These are phyloP conservation scores for Corniculantispora saksenae DNA, from an alignment of 2,329 filamentous ascomycete genomes.

Conservation along the genomic window DNA sequence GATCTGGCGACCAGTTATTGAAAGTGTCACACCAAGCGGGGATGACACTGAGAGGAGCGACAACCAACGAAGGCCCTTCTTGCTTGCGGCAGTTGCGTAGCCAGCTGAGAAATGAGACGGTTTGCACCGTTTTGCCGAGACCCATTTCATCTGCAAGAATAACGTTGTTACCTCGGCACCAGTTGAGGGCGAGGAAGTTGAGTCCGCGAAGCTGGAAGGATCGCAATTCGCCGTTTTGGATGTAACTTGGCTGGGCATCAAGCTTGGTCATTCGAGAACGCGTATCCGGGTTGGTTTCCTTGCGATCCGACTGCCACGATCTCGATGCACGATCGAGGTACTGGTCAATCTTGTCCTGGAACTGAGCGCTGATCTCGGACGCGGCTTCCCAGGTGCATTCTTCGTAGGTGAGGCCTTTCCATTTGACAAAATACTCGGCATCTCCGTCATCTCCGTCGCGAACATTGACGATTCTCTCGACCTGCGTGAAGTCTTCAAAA, in stretches of 20 bases:
- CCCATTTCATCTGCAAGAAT: slow-evolving; percentile 99
- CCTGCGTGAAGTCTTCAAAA: slow-evolving; percentile 84
- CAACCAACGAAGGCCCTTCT: slow-evolving; percentile 92
- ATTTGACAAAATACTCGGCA: slow-evolving; percentile 92
- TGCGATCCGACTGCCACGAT: slow-evolving; percentile 76
- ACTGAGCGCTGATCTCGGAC: slow-evolving; percentile 71
- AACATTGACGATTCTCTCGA: slow-evolving; percentile 87
- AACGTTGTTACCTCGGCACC: slow-evolving; percentile 91
- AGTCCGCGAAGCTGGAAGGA: slow-evolving; percentile 92
- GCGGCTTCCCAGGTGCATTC: slow-evolving; percentile 91
- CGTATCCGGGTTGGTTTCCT: slow-evolving; percentile 73
- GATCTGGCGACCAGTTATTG: slow-evolving; percentile 90
- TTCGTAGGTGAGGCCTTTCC: slow-evolving; percentile 92
- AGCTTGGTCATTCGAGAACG: slow-evolving; percentile 73
- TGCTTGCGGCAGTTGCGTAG: slow-evolving; percentile 85
- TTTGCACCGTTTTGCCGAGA: slow-evolving; percentile 96
- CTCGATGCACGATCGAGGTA: slow-evolving; percentile 82
- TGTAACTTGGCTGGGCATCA: slow-evolving; percentile 80
- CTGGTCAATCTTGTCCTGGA: slow-evolving; percentile 88
- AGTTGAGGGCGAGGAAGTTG: slow-evolving; percentile 95
- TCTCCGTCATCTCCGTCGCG: slow-evolving; percentile 79
- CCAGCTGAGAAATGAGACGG: slow-evolving; percentile 96
- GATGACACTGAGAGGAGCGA: slow-evolving; percentile 96
- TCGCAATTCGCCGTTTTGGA: slow-evolving; percentile 80
- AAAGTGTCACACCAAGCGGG: slow-evolving; percentile 98